phyloP scores from a whole-genome alignment of 2,329 filamentous ascomycete genomes.

The Tolypocladium guangdongense region DNA sequence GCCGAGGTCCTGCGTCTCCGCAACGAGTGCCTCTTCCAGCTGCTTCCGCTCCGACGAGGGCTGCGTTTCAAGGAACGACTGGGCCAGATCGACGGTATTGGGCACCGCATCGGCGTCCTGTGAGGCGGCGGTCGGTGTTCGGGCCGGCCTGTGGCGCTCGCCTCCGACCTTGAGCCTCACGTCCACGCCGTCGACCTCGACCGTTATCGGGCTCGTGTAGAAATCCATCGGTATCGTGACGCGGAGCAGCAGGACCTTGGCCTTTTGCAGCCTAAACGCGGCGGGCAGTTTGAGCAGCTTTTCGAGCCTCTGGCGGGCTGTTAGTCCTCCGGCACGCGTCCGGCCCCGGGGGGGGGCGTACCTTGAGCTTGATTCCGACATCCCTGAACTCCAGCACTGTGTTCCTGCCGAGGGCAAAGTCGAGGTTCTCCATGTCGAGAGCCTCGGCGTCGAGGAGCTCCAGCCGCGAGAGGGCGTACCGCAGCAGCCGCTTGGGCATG shows the following conservation, averaged over 20 bases:
- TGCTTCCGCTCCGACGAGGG: conserved; percentile 53
- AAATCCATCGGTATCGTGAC: conserved; percentile 82
- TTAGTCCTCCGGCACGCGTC: conserved; percentile 1
- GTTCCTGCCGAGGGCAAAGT: conserved; percentile 70
- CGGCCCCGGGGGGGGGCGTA: conserved; percentile 20
- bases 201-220: conserved; percentile 69
- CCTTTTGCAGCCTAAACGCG: conserved; percentile 59
- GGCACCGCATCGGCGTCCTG: conserved; percentile 38
- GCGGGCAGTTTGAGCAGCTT: conserved; percentile 63
- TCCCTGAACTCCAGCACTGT: conserved; percentile 80
- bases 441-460: conserved; percentile 83
- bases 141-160: conserved; percentile 30
- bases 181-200: conserved; percentile 74
- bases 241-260: conserved; percentile 64
- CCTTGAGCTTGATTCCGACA: conserved; percentile 70
- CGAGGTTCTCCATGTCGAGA: conserved; percentile 75
- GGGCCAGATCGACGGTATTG: conserved; percentile 60
- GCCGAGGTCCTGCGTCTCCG: conserved; percentile 50
- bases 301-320: conserved; percentile 57
- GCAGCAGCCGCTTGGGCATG: conserved; percentile 81
- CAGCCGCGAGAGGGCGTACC: conserved; percentile 72
- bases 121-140: conserved; percentile 15
- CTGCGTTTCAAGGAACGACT: conserved; percentile 68
- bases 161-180: conserved; percentile 48
- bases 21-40: conserved; percentile 57